Percentiles rank a stretch among this genome's conserved stretches.
These are phyloP conservation scores for Cairneyella variabilis DNA, from an alignment of 495 filamentous ascomycete genomes.

Conservation along the genomic window DNA sequence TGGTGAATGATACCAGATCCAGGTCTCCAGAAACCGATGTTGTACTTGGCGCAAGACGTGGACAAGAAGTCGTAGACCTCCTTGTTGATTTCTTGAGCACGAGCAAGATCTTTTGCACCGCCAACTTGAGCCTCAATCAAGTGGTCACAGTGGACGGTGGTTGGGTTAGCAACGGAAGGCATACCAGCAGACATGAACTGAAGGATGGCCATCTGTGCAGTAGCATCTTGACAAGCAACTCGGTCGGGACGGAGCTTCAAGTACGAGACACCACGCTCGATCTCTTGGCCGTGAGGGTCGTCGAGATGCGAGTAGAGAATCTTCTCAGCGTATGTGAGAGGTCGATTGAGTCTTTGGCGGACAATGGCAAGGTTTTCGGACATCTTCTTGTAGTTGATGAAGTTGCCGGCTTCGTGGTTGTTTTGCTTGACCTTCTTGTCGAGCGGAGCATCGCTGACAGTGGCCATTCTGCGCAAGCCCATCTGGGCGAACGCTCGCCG, in stretches of 20 bases:
- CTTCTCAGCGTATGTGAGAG: slow-evolving; percentile 96
- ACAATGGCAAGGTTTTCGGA: slow-evolving; percentile 93
- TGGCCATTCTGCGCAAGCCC: slow-evolving; percentile 52
- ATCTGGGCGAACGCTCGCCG: slow-evolving; percentile 43
- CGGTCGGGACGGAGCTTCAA: slow-evolving; percentile 94
- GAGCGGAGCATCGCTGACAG: slow-evolving; percentile 46
- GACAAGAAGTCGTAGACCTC: slow-evolving; percentile 99
- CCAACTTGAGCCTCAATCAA: slow-evolving; percentile 97
- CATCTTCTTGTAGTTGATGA: slow-evolving; percentile 85
- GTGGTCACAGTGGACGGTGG: slow-evolving; percentile 98
- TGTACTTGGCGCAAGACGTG: slow-evolving; percentile 94
- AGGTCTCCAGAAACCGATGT: slow-evolving; percentile 99
- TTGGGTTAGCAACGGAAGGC: slow-evolving; percentile 88
- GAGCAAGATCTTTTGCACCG: slow-evolving; percentile 88
- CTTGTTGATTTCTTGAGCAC: slow-evolving; percentile 95
- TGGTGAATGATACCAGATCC: slow-evolving; percentile 99
- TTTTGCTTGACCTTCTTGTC: slow-evolving; percentile 56
- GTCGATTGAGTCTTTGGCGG: slow-evolving; percentile 80
- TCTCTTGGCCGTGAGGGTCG: slow-evolving; percentile 92
- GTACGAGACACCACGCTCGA: slow-evolving; percentile 93
- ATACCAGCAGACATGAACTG: slow-evolving; percentile 99
- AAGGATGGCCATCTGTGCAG: slow-evolving; percentile 98
- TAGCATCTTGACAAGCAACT: slow-evolving; percentile 99
- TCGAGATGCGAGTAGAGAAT: slow-evolving; percentile 98
- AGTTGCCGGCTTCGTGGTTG: slow-evolving; percentile 53